A percentile compares a stretch with the other conserved stretches of the same genome.
Evolutionary conservation across 306 rosid species (phyloP).

Genomic region (Castanopsis chinensis): DNA sequence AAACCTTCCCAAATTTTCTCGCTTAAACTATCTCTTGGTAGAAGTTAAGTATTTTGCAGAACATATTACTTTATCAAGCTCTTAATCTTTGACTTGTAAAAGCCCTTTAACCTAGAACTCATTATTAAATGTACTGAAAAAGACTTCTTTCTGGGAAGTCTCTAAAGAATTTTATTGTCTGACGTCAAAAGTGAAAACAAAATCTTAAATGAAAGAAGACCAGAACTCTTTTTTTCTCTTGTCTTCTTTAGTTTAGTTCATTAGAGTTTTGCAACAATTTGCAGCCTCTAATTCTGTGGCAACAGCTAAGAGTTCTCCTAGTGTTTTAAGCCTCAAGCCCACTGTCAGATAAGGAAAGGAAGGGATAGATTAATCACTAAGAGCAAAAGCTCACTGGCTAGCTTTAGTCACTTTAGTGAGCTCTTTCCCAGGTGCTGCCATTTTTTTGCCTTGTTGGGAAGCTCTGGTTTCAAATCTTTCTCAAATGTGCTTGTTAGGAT

Average conservation of each 20-base stretch:
- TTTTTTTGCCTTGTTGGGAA: too few relatives aligned
- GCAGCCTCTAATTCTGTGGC: too few relatives aligned
- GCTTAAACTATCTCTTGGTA: neutral
- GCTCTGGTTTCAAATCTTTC: too few relatives aligned
- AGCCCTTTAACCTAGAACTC: neutral
- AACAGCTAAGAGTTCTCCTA: too few relatives aligned
- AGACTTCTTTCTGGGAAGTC: neutral
- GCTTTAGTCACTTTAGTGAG: too few relatives aligned
- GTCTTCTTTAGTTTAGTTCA: neutral
- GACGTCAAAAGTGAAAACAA: neutral
- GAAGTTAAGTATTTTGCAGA: neutral
- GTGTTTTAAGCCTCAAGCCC: too few relatives aligned
- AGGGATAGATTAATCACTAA: too few relatives aligned
- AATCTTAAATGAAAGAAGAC: neutral
- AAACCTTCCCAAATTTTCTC: neutral
- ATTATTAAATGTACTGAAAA: neutral
- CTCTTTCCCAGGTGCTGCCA: too few relatives aligned
- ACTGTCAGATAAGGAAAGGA: too few relatives aligned
- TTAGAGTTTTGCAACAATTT: neutral
- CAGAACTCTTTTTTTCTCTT: neutral
- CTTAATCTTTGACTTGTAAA: neutral
- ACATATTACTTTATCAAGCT: neutral
- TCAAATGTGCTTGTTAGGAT: too few relatives aligned
- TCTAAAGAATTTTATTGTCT: neutral
- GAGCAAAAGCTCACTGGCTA: too few relatives aligned